phyloP scores from a whole-genome alignment of 331 rosid genomes.

The Prunus yedoensis region DNA sequence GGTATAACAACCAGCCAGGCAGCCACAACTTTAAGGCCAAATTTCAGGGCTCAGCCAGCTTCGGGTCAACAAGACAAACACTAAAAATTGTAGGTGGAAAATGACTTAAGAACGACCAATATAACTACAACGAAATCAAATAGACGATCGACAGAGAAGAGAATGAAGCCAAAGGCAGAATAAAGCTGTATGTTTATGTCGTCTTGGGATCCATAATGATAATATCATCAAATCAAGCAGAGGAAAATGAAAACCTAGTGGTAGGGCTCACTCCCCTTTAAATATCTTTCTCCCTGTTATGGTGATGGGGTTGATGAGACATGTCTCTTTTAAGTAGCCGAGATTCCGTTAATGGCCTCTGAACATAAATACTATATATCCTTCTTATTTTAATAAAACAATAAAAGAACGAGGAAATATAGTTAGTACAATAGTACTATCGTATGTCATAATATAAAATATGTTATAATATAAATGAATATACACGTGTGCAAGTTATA shows the following conservation, averaged over 20 bases:
- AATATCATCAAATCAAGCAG: no score
- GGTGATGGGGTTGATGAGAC: conserved; percentile 45
- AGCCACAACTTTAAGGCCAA: conserved; percentile 30
- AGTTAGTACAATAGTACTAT: no score
- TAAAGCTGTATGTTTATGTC: conserved; percentile 30
- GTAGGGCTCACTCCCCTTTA: conserved; percentile 40
- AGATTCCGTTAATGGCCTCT: conserved; percentile 21
- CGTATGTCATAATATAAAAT: no score
- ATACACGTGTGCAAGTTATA: no score
- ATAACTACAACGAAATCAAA: conserved; percentile 10
- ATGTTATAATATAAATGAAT: no score
- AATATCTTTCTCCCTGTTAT: conserved; percentile 30
- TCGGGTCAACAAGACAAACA: conserved; percentile 39
- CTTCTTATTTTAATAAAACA: no score
- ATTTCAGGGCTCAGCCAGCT: background rate
- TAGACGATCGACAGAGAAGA: conserved; percentile 5
- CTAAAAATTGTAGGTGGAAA: conserved; percentile 36
- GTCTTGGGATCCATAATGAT: conserved; percentile 34
- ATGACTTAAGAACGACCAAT: conserved; percentile 46
- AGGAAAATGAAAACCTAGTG: conserved; percentile 25
- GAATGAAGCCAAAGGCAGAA: conserved; percentile 35
- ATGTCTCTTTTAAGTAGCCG: conserved; percentile 34
- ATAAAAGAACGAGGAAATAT: no score
- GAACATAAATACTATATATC: no score
- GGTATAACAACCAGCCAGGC: background rate